A percentile compares a stretch with the other conserved stretches of the same genome.
Evolutionary conservation across 1,284 basidiomycete genomes (phyloP).

Genomic region (Albatrellus sp.): DNA sequence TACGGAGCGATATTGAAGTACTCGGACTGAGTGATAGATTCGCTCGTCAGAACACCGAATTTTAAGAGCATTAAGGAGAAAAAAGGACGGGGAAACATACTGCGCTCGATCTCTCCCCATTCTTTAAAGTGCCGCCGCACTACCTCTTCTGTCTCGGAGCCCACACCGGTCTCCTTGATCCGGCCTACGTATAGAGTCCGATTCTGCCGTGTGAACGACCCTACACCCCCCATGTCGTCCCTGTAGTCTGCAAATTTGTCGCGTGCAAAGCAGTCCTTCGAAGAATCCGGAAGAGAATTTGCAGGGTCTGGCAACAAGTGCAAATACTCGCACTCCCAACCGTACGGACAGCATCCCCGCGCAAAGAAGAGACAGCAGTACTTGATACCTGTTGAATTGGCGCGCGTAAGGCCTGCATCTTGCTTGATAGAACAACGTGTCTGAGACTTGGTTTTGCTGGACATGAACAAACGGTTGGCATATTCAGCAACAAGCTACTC

Average conservation of each 20-base stretch:
- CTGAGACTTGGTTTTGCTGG: conserved; percentile 87
- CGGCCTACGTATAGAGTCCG: conserved; percentile 91
- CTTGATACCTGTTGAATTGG: conserved; percentile 82
- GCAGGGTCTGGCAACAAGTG: conserved; percentile 75
- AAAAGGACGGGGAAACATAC: conserved; percentile 35
- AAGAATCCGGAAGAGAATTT: conserved; percentile 72
- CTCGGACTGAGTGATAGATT: conserved; percentile 46
- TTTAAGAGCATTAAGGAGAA: conserved; percentile 1
- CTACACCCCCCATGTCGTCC: conserved; percentile 99
- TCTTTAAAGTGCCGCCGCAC: conserved; percentile 89
- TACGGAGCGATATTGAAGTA: conserved; percentile 88
- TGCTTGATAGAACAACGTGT: conserved; percentile 82
- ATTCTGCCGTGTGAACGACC: conserved; percentile 89
- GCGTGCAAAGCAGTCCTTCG: conserved; percentile 92
- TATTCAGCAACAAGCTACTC: neutral
- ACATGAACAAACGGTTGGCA: conserved; percentile 3
- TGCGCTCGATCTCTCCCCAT: conserved; percentile 91
- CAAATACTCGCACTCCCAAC: conserved; percentile 92
- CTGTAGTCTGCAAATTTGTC: conserved; percentile 97
- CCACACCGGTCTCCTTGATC: conserved; percentile 84
- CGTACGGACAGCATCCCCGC: conserved; percentile 94
- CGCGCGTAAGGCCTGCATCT: conserved; percentile 88
- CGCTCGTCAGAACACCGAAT: neutral
- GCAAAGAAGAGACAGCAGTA: conserved; percentile 96
- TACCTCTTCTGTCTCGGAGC: conserved; percentile 82